These are phyloP conservation scores for Plasmodium vivax DNA, from an alignment of 169 alveolate genomes.

Conservation along the genomic window DNA sequence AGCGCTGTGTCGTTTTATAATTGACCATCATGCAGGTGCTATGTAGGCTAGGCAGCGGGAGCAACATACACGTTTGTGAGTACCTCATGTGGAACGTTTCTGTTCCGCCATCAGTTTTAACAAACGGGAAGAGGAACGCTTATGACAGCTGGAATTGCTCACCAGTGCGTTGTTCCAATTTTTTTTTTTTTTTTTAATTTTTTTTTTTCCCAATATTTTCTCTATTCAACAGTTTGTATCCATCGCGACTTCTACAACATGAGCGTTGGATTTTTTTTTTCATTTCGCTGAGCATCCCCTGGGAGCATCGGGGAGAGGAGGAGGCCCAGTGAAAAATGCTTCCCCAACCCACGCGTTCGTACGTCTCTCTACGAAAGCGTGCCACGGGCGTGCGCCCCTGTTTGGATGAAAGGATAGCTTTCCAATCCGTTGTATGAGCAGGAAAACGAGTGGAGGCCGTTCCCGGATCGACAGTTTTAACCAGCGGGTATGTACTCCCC, in stretches of 20 bases:
- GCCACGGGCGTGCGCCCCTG: background rate
- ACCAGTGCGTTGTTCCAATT: background rate
- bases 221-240: background rate
- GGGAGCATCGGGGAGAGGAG: background rate
- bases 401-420: background rate
- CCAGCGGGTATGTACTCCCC: background rate
- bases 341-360: background rate
- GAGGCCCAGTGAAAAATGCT: background rate
- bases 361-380: background rate
- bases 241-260: background rate
- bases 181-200: background rate
- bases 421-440: background rate
- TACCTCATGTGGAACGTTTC: background rate
- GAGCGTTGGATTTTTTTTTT: background rate
- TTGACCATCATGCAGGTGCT: background rate
- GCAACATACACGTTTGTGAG: background rate
- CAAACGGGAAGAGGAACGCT: background rate
- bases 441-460: background rate
- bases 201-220: background rate
- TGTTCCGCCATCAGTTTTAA: background rate
- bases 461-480: background rate
- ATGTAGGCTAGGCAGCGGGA: background rate
- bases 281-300: background rate
- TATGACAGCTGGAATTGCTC: background rate
- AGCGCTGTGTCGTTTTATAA: background rate